Base-by-base conservation (phyloP, 305 asterid genomes). In the Solanum hybrid region DNA sequence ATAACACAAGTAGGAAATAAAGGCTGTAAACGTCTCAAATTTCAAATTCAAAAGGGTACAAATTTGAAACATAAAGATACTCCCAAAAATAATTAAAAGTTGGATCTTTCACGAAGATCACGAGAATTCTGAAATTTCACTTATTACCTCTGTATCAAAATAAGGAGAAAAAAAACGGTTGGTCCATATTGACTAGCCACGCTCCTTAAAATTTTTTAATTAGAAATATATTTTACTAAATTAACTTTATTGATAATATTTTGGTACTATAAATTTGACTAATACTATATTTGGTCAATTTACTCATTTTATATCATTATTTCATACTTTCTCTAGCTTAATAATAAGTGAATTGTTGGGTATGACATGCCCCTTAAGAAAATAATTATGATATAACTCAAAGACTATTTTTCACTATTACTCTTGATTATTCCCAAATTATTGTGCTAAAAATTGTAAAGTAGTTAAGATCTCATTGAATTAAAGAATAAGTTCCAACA, bases 1-100 rank as follows among this genome's bases (percentile, higher is more conserved):
- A n/a, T 39, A 71, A 26, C 13, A 79, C 1, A 13, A 11, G 20
- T 37, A 24, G 33, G 87, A 82, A 13, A 37, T 80, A 80, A 37
- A 12, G 64, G 46, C 22, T 24, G 11, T 24, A 37, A 28, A 40
- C 5, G 87, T 82, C 24, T 77, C 29, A 36, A 35, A 78, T 22
- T 78, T 78, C 85, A 78, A 78, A 78, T 35, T 78, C 31, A 78
- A 22, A 35, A 35, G 85, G 31, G 14, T 35, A 36, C 57, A 78
- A 35, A 11, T 51, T 84, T 46, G 75, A 84, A 46, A 26, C 24
- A 82, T 14, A 26, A 8, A 39, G 67, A 81, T 37, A 18, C 69
- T 39, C 36, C 24, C n/a, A 46, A 83, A 83, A 9, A 42, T 0
- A 7, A 29, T 24, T n/a, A 69, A 10, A n/a, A 69, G 31, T 69